phyloP scores from a whole-genome alignment of 1,284 basidiomycete species.

The Ceratobasidium sp. region DNA sequence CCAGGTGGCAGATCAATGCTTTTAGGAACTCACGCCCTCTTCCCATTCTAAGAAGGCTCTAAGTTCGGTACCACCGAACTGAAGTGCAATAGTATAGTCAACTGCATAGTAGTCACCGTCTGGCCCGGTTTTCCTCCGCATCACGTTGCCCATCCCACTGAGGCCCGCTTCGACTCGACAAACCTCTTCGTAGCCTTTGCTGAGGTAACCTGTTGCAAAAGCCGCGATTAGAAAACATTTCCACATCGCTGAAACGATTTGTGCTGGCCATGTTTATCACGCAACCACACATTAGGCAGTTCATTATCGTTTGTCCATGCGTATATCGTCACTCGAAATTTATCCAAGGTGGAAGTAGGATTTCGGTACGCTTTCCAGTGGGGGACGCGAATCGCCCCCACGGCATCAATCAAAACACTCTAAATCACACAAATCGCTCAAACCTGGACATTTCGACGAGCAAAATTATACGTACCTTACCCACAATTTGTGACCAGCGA shows the following conservation, averaged over 20 bases:
- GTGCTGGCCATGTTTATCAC: conserved; percentile 22
- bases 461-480: conserved; percentile 21
- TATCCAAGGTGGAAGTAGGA: conserved; percentile 12
- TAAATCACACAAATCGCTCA: too few species aligned
- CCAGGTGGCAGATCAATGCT: too few species aligned
- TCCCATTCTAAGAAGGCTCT: conserved; percentile 34
- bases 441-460: not conserved
- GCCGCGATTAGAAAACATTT: not conserved
- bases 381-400: conserved; percentile 39
- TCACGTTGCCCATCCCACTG: conserved; percentile 33
- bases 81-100: conserved; percentile 40
- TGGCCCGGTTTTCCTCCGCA: conserved; percentile 32
- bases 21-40: too few species aligned
- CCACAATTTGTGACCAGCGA: conserved; percentile 40
- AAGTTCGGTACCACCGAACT: conserved; percentile 46
- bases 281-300: conserved; percentile 24
- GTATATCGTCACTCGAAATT: conserved; percentile 38
- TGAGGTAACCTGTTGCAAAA: conserved; percentile 17
- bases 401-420: conserved; percentile 34
- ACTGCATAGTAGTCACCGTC: conserved; percentile 42
- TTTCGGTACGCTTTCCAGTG: conserved; percentile 40
- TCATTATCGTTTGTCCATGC: conserved; percentile 19
- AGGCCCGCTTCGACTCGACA: conserved; percentile 44
- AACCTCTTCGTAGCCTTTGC: conserved; percentile 35
- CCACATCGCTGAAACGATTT: not conserved